Base-by-base conservation (phyloP, 140 eudicot genomes). In the Anethum foeniculum region DNA sequence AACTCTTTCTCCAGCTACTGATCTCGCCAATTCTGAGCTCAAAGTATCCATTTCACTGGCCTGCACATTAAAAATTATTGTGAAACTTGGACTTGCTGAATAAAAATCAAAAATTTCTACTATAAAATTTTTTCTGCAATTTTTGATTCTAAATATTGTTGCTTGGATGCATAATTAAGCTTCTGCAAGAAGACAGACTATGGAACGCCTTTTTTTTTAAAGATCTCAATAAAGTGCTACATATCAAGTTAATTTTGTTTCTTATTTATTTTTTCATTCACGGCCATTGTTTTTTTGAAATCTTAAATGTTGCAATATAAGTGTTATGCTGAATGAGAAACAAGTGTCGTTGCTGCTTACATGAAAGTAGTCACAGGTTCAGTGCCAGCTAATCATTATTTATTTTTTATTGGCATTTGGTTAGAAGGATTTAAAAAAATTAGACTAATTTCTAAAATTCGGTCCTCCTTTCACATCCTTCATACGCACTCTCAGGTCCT, bases 11-110 rank as follows among this genome's bases (percentile, higher is more conserved):
- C 89, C 86, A 76, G 87, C 86, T 30, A 75, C 78, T 73, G 85
- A 81, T 49, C 84, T 89, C 25, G 93, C 98, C 71, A 93, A 79
- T 67, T 91, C 91, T 28, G 90, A 85, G 77, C 86, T 80, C 60
- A 80, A 78, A 39, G 44, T 72, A 81, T 90, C 93, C 88, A 89
- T 86, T 83, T 93, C 90, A 80, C 90, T 89, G 39, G 97, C 94
- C 97, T 93, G 96, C 86, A 60, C 27, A 88, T 65, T 34, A 25
- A 43, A 73, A 85, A 52, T 19, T 75, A 14, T 47, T 60, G 41
- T 43, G 16, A 6, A 16, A 23, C 7, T 44, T 6, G 15, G 69
- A 82, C 25, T 25, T 19, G 2, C 32, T 27, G 3, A 38, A 27
- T 19, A 23, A 48, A 10, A 10, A n/a, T 9, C 47, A 71, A 56